These are phyloP conservation scores for Hypoxylon sp. DNA, from an alignment of 2,329 filamentous ascomycete species.

Conservation along the genomic window DNA sequence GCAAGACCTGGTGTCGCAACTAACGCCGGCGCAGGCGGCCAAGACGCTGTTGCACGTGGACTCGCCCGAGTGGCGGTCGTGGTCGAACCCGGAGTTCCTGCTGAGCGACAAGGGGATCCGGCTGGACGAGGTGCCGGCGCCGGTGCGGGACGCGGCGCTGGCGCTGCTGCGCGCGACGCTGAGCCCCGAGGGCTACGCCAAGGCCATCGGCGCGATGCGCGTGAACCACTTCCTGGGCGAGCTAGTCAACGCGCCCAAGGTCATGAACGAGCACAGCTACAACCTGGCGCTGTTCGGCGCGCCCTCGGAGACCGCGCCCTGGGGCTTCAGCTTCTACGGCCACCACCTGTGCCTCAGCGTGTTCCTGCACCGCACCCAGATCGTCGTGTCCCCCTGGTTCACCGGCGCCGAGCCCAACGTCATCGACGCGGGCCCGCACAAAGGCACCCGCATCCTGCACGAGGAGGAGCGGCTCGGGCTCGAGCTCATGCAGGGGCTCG, in stretches of 20 bases:
- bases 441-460: conserved; percentile 71
- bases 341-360: conserved; percentile 79
- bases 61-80: conserved; percentile 74
- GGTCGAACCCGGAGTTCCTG: conserved; percentile 77
- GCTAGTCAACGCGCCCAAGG: conserved; percentile 64
- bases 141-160: conserved; percentile 59
- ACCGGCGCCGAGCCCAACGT: conserved; percentile 81
- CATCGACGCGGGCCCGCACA: conserved; percentile 70
- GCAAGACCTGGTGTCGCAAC: conserved; percentile 52
- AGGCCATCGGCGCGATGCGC: conserved; percentile 73
- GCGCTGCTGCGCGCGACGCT: conserved; percentile 64
- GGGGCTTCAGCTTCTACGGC: conserved; percentile 80
- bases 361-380: conserved; percentile 70
- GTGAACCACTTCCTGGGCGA: conserved; percentile 79
- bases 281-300: conserved; percentile 76
- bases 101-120: conserved; percentile 73
- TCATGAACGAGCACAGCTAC: conserved; percentile 80
- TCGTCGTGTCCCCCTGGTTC: conserved; percentile 77
- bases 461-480: conserved; percentile 70
- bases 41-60: conserved; percentile 68
- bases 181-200: conserved; percentile 74
- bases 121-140: conserved; percentile 64
- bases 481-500: conserved; percentile 72
- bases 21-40: conserved; percentile 58
- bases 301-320: conserved; percentile 64